Percentiles rank a stretch among this genome's conserved stretches.
These are phyloP conservation scores for Phytophthora sp. DNA, from an alignment of 352 stramenopile species.

Conservation along the genomic window DNA sequence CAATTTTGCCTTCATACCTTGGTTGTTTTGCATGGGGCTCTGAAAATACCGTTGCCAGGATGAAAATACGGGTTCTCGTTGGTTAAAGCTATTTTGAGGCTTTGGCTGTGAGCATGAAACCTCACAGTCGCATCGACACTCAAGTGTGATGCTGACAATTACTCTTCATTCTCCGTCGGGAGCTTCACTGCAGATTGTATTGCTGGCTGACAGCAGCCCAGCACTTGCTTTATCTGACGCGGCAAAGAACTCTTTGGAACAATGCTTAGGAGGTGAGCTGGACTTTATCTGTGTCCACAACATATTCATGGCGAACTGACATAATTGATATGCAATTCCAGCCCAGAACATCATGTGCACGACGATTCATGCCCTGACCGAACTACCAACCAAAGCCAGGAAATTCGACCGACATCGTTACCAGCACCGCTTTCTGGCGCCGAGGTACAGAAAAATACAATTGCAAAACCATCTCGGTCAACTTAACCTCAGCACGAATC, in stretches of 20 bases:
- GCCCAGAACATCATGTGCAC: slow-evolving; percentile 39
- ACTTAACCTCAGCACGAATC: slow-evolving; percentile 1
- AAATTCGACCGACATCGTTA: slow-evolving; percentile 47
- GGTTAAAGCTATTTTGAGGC: slow-evolving; percentile 32
- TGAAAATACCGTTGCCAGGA: slow-evolving; percentile 20
- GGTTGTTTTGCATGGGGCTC: background rate
- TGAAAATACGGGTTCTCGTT: slow-evolving; percentile 8
- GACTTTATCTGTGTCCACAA: background rate
- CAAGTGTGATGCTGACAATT: background rate
- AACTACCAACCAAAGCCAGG: slow-evolving; percentile 44
- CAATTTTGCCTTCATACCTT: background rate
- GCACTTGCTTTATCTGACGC: slow-evolving; percentile 3
- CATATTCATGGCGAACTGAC: background rate
- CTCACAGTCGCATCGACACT: background rate
- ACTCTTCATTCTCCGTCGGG: slow-evolving; percentile 29
- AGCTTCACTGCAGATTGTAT: slow-evolving; percentile 12
- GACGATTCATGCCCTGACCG: slow-evolving; percentile 42
- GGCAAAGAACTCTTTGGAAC: background rate
- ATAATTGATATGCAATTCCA: slow-evolving; percentile 6
- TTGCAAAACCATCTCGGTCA: too few relatives aligned
- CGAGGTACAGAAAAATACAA: slow-evolving; percentile 43
- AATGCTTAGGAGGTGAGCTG: slow-evolving; percentile 30
- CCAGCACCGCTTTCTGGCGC: slow-evolving; percentile 61
- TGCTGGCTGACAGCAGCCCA: background rate
- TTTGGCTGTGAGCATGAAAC: slow-evolving; percentile 17